Percentiles rank a stretch among this genome's conserved stretches.
These are phyloP conservation scores for Ceratocystis diversiconidia DNA, from an alignment of 2,329 filamentous ascomycete species.

Conservation along the genomic window DNA sequence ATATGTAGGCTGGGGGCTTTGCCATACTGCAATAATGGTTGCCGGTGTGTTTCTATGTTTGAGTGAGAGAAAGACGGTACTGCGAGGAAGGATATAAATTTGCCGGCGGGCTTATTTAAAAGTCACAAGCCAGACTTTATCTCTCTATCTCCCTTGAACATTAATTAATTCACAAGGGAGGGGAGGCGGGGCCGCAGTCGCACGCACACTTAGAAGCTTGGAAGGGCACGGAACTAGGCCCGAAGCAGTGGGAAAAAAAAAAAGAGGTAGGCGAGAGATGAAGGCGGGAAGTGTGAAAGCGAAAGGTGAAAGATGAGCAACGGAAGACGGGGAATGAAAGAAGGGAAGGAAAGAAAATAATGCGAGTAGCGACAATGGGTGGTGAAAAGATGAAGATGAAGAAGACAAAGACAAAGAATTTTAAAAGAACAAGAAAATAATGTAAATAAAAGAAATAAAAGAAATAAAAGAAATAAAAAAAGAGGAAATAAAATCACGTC, in stretches of 20 bases:
- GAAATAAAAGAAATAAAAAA: background rate
- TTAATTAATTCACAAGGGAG: background rate
- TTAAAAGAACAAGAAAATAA: background rate
- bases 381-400: background rate
- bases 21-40: constrained; percentile 24
- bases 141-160: no score
- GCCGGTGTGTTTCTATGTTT: constrained; percentile 3
- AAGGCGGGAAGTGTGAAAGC: background rate
- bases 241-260: background rate
- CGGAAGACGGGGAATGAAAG: background rate
- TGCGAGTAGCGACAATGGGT: background rate
- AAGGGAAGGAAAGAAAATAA: background rate
- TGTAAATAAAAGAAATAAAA: background rate
- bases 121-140: background rate
- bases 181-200: background rate
- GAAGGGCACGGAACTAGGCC: background rate
- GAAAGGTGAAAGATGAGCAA: background rate
- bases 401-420: background rate
- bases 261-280: background rate
- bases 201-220: background rate
- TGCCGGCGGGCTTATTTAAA: background rate
- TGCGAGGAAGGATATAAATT: background rate
- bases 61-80: background rate
- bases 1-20: constrained; percentile 31
- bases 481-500: constrained; percentile 4